phyloP scores from a whole-genome alignment of 139 green algal genomes.

The Coelastrella sp. region DNA sequence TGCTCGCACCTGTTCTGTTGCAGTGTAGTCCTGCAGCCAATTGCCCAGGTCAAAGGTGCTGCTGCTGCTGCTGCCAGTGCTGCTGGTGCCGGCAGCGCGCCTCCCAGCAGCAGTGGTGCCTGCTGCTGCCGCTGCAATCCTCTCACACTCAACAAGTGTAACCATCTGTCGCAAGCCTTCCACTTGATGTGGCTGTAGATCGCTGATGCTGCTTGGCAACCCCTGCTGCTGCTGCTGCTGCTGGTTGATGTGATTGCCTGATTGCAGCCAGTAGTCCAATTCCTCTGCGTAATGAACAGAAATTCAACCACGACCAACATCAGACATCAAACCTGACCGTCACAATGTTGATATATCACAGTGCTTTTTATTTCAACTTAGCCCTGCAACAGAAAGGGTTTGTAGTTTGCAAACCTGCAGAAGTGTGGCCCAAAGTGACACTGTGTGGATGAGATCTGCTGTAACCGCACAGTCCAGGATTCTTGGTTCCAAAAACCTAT shows the following conservation, averaged over 20 bases:
- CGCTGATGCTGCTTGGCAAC: background rate
- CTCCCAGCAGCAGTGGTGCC: background rate
- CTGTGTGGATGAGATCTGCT: no score
- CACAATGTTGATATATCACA: no score
- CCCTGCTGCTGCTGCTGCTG: conserved; percentile 6
- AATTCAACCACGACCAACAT: background rate
- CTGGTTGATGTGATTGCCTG: background rate
- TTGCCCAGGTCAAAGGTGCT: background rate
- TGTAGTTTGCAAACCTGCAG: no score
- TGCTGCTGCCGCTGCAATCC: background rate
- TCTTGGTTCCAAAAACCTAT: no score
- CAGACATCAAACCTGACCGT: background rate
- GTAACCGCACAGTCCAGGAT: no score
- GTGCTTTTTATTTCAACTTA: no score
- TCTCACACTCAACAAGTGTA: background rate
- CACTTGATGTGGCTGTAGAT: background rate
- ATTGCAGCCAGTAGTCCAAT: background rate
- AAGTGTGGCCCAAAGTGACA: no score
- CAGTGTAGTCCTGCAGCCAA: background rate
- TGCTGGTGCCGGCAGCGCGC: background rate
- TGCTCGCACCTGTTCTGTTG: background rate
- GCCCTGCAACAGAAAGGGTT: no score
- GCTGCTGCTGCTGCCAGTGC: background rate
- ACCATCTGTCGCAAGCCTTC: background rate
- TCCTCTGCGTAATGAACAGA: background rate